Conservation (phyloP, 1,284 basidiomycete species). For the Lignosus rhinocerotis region DNA sequence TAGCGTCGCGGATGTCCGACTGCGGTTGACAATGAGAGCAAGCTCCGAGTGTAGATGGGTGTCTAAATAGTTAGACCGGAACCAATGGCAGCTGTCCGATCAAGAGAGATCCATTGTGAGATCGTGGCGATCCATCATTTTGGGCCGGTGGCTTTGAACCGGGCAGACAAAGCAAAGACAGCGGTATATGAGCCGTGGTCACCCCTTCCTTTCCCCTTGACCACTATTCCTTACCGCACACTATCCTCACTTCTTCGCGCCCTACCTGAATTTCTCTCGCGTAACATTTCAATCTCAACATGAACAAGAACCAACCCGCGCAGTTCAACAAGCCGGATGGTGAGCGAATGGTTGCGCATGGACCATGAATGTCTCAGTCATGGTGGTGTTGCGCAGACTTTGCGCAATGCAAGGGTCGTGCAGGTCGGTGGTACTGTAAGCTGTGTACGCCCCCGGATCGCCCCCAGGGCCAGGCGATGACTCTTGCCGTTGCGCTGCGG, state of each 20-base stretch:
- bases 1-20: constrained; percentile 1
- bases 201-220: not conserved
- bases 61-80: constrained; percentile 14
- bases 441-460: constrained; percentile 17
- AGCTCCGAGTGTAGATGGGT: not conserved
- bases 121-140: constrained; percentile 12
- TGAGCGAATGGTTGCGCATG: not conserved
- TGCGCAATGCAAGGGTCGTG: constrained; percentile 8
- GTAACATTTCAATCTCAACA: not conserved
- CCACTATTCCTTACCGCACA: not conserved
- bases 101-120: constrained; percentile 15
- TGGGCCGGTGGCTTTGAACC: constrained; percentile 1
- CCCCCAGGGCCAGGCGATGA: constrained; percentile 20
- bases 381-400: constrained; percentile 16
- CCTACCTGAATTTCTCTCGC: not conserved
- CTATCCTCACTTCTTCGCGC: not conserved
- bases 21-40: not conserved
- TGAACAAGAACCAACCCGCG: not conserved
- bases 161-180: constrained; percentile 3
- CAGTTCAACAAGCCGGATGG: not conserved
- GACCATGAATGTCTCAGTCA: no score
- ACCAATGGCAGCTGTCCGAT: constrained; percentile 16
- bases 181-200: constrained; percentile 8
- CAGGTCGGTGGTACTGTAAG: constrained; percentile 19
- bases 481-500: constrained; percentile 9